Evolutionary conservation across 1,284 basidiomycete species (phyloP).

Genomic region (Austroboletus rostrupii): DNA sequence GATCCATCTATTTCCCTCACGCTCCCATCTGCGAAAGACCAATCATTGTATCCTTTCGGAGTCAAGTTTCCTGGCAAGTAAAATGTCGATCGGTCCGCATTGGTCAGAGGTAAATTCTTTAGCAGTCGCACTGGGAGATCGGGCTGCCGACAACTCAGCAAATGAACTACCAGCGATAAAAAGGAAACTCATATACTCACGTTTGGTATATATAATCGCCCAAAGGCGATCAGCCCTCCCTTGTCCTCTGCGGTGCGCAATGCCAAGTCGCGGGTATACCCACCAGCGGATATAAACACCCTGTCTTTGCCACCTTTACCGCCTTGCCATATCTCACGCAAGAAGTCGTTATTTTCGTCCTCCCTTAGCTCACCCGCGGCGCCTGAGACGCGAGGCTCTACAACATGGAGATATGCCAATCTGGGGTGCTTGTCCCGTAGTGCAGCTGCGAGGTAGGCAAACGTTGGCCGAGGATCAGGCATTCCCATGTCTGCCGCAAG

Average conservation of each 20-base stretch:
- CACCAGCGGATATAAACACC: too few species aligned
- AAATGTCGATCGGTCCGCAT: constrained; percentile 17
- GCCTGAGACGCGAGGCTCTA: constrained; percentile 41
- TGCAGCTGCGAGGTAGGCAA: constrained; percentile 35
- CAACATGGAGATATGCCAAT: constrained; percentile 56
- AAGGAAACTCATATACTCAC: constrained; percentile 9
- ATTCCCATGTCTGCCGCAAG: constrained; percentile 17
- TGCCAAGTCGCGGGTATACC: constrained; percentile 20
- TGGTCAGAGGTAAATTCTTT: constrained; percentile 15
- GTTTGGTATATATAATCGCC: constrained; percentile 34
- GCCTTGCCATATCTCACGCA: constrained; percentile 32
- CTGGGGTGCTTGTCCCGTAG: constrained; percentile 32
- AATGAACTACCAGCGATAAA: not conserved
- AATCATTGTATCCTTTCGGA: constrained; percentile 27
- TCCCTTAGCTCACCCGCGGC: not conserved
- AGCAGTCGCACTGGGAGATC: constrained; percentile 37
- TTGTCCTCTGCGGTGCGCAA: constrained; percentile 18
- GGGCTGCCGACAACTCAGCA: constrained; percentile 28
- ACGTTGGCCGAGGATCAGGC: constrained; percentile 39
- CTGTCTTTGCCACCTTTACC: constrained; percentile 16
- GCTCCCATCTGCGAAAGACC: constrained; percentile 14
- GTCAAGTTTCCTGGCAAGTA: constrained; percentile 15
- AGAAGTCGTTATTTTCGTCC: constrained; percentile 17
- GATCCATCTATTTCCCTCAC: not conserved
- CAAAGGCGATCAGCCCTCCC: constrained; percentile 42